A percentile compares a stretch with the other conserved stretches of the same genome.
These are phyloP conservation scores for Lycium barbarum DNA, from an alignment of 257 asterid genomes.

Conservation along the genomic window DNA sequence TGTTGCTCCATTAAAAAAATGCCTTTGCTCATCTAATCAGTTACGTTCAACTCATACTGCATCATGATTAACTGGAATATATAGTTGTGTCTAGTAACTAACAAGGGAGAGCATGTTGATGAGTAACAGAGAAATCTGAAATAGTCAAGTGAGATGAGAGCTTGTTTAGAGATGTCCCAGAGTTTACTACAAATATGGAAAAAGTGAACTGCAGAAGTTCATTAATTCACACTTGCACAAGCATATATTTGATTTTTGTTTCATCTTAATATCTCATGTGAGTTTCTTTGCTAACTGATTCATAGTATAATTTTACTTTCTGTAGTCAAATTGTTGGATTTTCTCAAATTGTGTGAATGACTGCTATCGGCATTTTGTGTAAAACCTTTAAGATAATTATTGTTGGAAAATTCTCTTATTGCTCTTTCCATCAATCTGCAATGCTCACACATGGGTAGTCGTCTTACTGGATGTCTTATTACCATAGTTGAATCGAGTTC, in stretches of 20 bases:
- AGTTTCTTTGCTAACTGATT: not conserved
- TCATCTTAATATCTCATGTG: not conserved
- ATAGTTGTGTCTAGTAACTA: not conserved
- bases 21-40: conserved; percentile 1
- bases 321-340: conserved; percentile 20
- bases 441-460: not conserved
- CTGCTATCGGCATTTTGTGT: conserved; percentile 9
- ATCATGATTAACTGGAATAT: not conserved
- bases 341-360: not conserved
- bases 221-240: conserved; percentile 12
- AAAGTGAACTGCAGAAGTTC: conserved; percentile 10
- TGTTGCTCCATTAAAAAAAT: conserved; percentile 1
- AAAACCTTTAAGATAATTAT: not conserved
- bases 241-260: not conserved
- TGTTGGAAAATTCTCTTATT: conserved; percentile 2
- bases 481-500: conserved; percentile 12
- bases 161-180: not conserved
- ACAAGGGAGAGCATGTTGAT: not conserved
- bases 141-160: not conserved
- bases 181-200: conserved; percentile 12
- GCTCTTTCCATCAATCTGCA: not conserved
- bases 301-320: not conserved
- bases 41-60: conserved; percentile 1
- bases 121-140: not conserved
- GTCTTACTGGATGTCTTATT: conserved; percentile 29